These are phyloP conservation scores for Zymoseptoria tritici DNA, from an alignment of 2,329 filamentous ascomycete genomes.

Conservation along the genomic window DNA sequence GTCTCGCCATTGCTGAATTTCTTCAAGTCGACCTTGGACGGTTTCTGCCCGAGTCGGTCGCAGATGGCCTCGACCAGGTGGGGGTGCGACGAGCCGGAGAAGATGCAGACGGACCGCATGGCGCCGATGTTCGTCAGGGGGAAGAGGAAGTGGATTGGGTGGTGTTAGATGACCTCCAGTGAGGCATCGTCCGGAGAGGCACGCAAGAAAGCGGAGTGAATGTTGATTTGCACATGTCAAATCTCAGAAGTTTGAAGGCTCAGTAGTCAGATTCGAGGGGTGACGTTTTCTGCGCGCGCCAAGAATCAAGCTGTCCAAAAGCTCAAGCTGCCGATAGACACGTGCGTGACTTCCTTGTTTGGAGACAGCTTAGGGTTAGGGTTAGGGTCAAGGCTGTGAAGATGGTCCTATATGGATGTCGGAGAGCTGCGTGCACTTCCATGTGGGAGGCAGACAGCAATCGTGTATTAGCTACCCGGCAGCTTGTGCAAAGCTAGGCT, in stretches of 20 bases:
- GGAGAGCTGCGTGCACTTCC: no score
- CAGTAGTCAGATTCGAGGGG: constrained; percentile 1
- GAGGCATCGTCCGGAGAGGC: constrained; percentile 15
- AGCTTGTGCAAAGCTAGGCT: no score
- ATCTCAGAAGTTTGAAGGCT: not conserved
- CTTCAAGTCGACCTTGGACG: constrained; percentile 52
- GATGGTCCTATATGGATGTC: not conserved
- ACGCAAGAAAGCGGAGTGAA: constrained; percentile 4
- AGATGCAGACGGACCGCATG: constrained; percentile 59
- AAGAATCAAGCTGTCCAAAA: not conserved
- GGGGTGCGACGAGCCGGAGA: constrained; percentile 59
- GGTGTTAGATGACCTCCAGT: constrained; percentile 15
- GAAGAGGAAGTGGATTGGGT: not conserved
- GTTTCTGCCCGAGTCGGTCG: constrained; percentile 55
- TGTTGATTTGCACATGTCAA: constrained; percentile 9
- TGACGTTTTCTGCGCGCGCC: not conserved
- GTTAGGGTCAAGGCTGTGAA: not conserved
- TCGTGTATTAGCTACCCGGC: no score
- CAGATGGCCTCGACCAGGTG: constrained; percentile 58
- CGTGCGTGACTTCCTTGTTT: not conserved
- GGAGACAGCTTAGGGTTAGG: not conserved
- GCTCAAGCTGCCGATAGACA: not conserved
- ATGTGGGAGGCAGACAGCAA: no score
- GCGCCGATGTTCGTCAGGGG: not conserved
- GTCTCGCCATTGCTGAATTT: constrained; percentile 67